phyloP scores from a whole-genome alignment of 2,329 filamentous ascomycete genomes.

The Aspergillus calidoustus region DNA sequence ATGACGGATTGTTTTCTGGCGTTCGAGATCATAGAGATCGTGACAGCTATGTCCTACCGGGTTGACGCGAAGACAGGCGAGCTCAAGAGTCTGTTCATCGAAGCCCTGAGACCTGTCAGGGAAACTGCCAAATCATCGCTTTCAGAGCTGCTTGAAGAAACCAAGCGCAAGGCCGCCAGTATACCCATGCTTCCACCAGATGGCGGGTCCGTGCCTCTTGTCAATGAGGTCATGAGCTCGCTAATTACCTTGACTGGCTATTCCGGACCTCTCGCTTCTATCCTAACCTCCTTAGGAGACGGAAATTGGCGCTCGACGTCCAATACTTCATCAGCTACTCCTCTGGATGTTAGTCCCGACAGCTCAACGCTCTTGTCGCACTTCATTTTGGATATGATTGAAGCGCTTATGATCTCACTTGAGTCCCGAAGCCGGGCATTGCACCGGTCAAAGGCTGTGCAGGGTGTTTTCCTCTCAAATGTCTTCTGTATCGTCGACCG shows the following conservation, averaged over 20 bases:
- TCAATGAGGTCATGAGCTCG: conserved; percentile 82
- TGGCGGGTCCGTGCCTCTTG: conserved; percentile 76
- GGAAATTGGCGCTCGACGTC: conserved; percentile 78
- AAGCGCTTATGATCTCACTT: conserved; percentile 74
- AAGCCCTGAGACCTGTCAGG: conserved; percentile 84
- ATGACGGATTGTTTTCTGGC: conserved; percentile 92
- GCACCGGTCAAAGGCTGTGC: conserved; percentile 75
- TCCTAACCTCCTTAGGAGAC: conserved; percentile 90
- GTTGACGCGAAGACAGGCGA: conserved; percentile 84
- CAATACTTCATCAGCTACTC: conserved; percentile 68
- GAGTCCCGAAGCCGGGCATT: conserved; percentile 74
- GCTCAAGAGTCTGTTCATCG: conserved; percentile 79
- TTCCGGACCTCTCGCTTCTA: conserved; percentile 80
- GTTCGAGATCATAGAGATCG: conserved; percentile 92
- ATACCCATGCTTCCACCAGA: conserved; percentile 75
- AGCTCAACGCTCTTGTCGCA: conserved; percentile 85
- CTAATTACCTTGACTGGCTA: conserved; percentile 87
- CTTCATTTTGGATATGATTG: conserved; percentile 88
- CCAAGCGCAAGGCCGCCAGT: conserved; percentile 68
- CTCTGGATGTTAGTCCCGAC: conserved; percentile 87
- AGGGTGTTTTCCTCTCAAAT: conserved; percentile 91
- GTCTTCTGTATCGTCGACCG: conserved; percentile 82
- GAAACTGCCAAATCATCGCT: conserved; percentile 91
- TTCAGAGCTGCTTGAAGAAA: conserved; percentile 81
- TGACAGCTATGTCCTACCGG: conserved; percentile 76